phyloP scores from a whole-genome alignment of 2,329 filamentous ascomycete genomes.

The Colletotrichum liaoningense region DNA sequence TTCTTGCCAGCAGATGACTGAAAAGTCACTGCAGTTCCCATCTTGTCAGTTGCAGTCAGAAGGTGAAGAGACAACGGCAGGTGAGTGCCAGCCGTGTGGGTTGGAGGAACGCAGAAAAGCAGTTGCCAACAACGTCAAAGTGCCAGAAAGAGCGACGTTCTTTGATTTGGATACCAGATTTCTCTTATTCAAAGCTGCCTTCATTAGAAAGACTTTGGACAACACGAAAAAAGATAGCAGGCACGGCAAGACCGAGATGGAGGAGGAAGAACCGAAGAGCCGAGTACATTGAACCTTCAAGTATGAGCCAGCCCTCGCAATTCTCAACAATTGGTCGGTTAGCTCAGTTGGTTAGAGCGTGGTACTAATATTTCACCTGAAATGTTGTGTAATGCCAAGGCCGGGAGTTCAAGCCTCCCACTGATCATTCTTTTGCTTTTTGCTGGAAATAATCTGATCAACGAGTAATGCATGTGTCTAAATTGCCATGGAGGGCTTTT shows the following conservation, averaged over 20 bases:
- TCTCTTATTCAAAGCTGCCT: too few relatives aligned
- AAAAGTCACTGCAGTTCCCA: neutral
- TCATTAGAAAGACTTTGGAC: neutral
- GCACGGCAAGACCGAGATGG: too few relatives aligned
- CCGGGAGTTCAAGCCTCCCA: slow-evolving; percentile 23
- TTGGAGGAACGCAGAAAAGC: neutral
- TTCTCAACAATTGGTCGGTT: slow-evolving; percentile 2
- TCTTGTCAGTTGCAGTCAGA: too few relatives aligned
- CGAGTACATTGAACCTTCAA: too few relatives aligned
- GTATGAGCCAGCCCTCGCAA: rapidly evolving
- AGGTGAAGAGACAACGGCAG: neutral
- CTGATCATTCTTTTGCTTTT: neutral
- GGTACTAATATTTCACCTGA: slow-evolving; percentile 7
- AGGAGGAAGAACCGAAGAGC: too few relatives aligned
- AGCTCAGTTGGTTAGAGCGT: slow-evolving; percentile 27
- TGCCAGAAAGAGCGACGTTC: too few relatives aligned
- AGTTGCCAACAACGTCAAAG: too few relatives aligned
- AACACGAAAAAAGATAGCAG: too few relatives aligned
- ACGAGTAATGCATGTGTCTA: too few relatives aligned
- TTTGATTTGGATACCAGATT: too few relatives aligned
- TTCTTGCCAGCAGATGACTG: too few relatives aligned
- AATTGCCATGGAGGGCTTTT: too few relatives aligned
- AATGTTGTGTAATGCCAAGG: slow-evolving; percentile 15
- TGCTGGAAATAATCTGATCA: rapidly evolving
- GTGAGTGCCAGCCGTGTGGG: neutral